phyloP scores from a whole-genome alignment of 2,329 filamentous ascomycete genomes.

The Alternaria sp. region DNA sequence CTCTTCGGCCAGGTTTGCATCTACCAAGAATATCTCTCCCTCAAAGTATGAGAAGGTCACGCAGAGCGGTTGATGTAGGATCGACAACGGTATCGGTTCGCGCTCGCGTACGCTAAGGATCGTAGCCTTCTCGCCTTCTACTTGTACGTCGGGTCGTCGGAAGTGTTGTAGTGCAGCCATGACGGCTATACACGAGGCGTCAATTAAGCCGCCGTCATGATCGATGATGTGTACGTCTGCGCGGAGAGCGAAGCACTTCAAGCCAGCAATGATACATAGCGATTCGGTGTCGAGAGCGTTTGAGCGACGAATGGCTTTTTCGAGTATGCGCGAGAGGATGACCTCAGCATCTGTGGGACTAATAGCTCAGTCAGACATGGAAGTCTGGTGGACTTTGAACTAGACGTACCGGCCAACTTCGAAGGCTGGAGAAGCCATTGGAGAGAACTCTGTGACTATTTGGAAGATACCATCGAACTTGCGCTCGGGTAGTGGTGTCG shows the following conservation, averaged over 20 bases:
- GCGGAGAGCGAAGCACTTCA: conserved; percentile 90
- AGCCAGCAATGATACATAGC: conserved; percentile 87
- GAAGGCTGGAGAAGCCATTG: conserved; percentile 90
- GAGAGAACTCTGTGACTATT: conserved; percentile 88
- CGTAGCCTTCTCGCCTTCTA: conserved; percentile 83
- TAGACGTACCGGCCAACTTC: conserved; percentile 74
- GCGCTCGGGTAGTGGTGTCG: conserved; percentile 82
- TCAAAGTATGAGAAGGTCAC: conserved; percentile 88
- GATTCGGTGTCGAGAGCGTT: conserved; percentile 95
- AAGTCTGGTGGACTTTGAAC: conserved; percentile 1
- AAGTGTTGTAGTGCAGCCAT: conserved; percentile 92
- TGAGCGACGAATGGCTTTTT: conserved; percentile 92
- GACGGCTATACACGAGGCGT: conserved; percentile 84
- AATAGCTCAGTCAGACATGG: conserved; percentile 32
- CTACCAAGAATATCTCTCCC: conserved; percentile 74
- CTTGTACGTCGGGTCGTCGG: conserved; percentile 84
- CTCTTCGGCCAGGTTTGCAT: conserved; percentile 78
- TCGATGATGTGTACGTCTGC: conserved; percentile 92
- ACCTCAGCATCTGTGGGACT: conserved; percentile 84
- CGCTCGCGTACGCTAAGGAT: conserved; percentile 85
- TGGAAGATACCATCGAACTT: conserved; percentile 96
- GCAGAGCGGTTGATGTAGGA: conserved; percentile 91
- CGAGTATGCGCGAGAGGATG: conserved; percentile 84
- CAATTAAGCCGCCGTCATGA: conserved; percentile 88
- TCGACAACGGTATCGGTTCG: conserved; percentile 87